Percentiles rank a stretch among this genome's conserved stretches.
phyloP scores from a whole-genome alignment of 495 filamentous ascomycete species.

The Hypoxylon crocopeplum region DNA sequence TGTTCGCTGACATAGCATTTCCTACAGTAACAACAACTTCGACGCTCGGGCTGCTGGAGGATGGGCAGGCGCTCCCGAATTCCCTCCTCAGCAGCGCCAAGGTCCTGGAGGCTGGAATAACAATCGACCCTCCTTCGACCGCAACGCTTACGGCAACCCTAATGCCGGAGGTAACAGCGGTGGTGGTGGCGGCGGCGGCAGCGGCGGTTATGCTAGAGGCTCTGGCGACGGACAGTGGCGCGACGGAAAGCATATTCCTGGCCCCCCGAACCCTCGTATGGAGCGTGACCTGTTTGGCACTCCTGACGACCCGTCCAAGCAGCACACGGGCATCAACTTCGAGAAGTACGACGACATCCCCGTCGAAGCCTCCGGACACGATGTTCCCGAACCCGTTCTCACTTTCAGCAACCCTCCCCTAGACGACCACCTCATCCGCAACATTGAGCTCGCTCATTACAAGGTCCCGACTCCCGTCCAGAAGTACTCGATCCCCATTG shows the following conservation, averaged over 20 bases:
- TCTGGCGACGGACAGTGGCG: slow-evolving; percentile 95
- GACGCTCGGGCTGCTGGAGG: slow-evolving; percentile 48
- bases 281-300: slow-evolving; percentile 97
- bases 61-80: slow-evolving; percentile 36
- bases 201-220: slow-evolving; percentile 67
- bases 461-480: slow-evolving; percentile 94
- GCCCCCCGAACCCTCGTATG: slow-evolving; percentile 82
- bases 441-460: slow-evolving; percentile 93
- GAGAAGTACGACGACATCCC: slow-evolving; percentile 99
- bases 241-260: slow-evolving; percentile 94
- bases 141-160: slow-evolving; percentile 75
- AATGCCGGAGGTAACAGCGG: slow-evolving; percentile 63
- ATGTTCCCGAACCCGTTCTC: slow-evolving; percentile 90
- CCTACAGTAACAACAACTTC: slow-evolving; percentile 50
- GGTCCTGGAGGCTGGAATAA: slow-evolving; percentile 40
- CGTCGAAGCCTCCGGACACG: slow-evolving; percentile 92
- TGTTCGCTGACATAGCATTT: slow-evolving; percentile 28
- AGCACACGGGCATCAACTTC: slow-evolving; percentile 98
- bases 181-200: slow-evolving; percentile 54
- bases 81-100: slow-evolving; percentile 38
- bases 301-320: slow-evolving; percentile 90
- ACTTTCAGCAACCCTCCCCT: slow-evolving; percentile 92
- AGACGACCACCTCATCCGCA: slow-evolving; percentile 86
- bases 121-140: slow-evolving; percentile 49
- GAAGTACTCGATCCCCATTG: slow-evolving; percentile 97